Evolutionary conservation across 2,329 filamentous ascomycete species (phyloP).

Genomic region (Ceratocystis destructans): DNA sequence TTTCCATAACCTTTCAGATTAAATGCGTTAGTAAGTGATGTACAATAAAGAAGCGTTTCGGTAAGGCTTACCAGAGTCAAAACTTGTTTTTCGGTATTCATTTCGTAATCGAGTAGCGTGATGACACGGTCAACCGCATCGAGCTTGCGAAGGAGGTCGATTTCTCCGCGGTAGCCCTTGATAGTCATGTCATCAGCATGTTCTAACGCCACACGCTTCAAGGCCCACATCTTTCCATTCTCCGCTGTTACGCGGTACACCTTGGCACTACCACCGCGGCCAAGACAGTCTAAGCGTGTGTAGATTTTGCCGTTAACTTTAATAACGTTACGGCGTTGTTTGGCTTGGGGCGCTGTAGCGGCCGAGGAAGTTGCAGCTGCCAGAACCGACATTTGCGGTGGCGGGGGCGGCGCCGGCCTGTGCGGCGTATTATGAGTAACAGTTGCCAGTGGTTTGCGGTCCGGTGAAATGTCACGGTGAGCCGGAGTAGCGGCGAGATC

Average conservation of each 20-base stretch:
- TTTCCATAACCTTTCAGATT: constrained; percentile 68
- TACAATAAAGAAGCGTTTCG: neutral
- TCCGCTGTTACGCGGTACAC: constrained; percentile 96
- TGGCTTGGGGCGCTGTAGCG: constrained; percentile 34
- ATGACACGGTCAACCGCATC: constrained; percentile 81
- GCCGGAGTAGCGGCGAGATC: constrained; percentile 10
- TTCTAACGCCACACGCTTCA: constrained; percentile 85
- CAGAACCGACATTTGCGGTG: constrained; percentile 93
- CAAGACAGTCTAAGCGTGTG: constrained; percentile 77
- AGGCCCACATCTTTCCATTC: constrained; percentile 85
- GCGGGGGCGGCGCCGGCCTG: constrained; percentile 63
- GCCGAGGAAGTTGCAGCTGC: constrained; percentile 67
- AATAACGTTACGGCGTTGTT: constrained; percentile 69
- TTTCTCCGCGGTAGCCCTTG: constrained; percentile 84
- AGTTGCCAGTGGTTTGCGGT: constrained; percentile 40
- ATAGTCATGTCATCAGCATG: constrained; percentile 76
- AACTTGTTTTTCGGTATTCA: constrained; percentile 82
- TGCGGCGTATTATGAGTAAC: constrained; percentile 58
- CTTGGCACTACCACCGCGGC: constrained; percentile 81
- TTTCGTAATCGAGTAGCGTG: constrained; percentile 77
- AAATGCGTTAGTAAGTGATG: neutral
- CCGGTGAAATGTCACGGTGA: constrained; percentile 33
- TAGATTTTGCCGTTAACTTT: constrained; percentile 85
- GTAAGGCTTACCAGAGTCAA: constrained; percentile 58
- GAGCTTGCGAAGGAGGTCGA: constrained; percentile 73